These are phyloP conservation scores for Blastocystis sp. DNA, from an alignment of 352 stramenopile species.

Conservation along the genomic window DNA sequence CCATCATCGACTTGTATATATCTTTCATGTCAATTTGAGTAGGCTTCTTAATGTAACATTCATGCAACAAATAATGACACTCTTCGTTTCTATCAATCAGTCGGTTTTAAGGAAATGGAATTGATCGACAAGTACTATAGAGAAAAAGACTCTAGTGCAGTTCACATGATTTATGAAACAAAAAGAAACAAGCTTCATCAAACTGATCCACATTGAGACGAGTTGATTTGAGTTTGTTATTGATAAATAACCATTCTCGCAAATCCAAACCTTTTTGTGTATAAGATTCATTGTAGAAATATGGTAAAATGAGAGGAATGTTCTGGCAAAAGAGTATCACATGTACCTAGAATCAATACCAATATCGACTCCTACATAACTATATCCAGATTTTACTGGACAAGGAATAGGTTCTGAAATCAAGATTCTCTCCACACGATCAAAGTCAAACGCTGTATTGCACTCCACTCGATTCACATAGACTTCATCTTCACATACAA, in stretches of 20 bases:
- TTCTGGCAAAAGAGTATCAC: conserved; percentile 58
- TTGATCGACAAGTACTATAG: conserved; percentile 4
- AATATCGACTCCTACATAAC: conserved; percentile 1
- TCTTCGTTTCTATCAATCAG: conserved; percentile 1
- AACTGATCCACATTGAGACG: conserved; percentile 50
- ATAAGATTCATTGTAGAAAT: conserved; percentile 46
- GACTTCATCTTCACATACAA: conserved; percentile 11
- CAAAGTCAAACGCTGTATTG: conserved; percentile 58
- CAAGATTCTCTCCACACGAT: conserved; percentile 18
- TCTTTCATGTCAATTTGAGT: not conserved
- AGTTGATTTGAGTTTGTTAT: conserved; percentile 48
- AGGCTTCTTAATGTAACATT: not conserved
- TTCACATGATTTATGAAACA: conserved; percentile 29
- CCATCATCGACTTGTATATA: conserved; percentile 20
- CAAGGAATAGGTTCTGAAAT: conserved; percentile 47
- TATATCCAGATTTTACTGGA: conserved; percentile 48
- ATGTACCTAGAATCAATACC: conserved; percentile 39
- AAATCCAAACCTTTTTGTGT: conserved; percentile 29
- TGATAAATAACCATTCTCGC: conserved; percentile 60
- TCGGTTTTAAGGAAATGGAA: not conserved
- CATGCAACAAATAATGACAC: not conserved
- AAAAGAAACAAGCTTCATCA: conserved; percentile 40
- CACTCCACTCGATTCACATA: conserved; percentile 61
- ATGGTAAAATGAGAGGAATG: conserved; percentile 57
- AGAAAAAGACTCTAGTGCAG: not conserved